Evolutionary conservation across 2,329 filamentous ascomycete species (phyloP), one percentile per base, ranked within the genome.

Genomic region (Chaetomium olivaceum): DNA sequence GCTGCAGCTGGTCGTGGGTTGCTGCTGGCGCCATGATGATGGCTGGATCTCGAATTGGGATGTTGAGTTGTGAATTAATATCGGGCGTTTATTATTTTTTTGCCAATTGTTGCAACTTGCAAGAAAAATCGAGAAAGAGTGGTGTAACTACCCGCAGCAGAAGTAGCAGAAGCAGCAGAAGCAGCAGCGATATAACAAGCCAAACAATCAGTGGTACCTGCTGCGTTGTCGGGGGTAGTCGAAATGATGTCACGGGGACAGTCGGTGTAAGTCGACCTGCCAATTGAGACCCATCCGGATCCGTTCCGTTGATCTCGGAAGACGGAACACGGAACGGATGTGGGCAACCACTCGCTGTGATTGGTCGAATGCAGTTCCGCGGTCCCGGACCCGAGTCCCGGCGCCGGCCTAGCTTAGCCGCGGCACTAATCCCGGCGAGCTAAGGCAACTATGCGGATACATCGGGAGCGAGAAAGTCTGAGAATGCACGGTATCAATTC

Each of bases 241-340:
- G 52, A 63, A 19, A 62, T 67, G 64, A 68, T 65, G 66, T 69
- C 68, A 68, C 64, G 19, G 33, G 23, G 25, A 55, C 25, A 14
- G 25, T 27, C 46, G 36, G 54, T 61, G 58, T 65, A 65, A 65
- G 63, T 65, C 54, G 50, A 14, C 57, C 33, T 59, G n/a, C 62
- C 60, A 8, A 14, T 33, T 39, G 25, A 29, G 62, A 63, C 62
- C 66, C 63, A 58, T 21, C 5, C 7, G 21, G 51, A 56, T 36
- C 62, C 63, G 63, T 51, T 58, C 55, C 66, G 60, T 16, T 36
- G 27, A 54, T 23, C 46, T 21, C 69, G 69, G 69, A 70, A 65
- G 66, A 55, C 70, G 70, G 70, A 71, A 66, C 31, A 23, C 69
- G 70, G 70, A 70, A 66, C 69, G 69, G 69, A 71, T 68, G 65